phyloP scores from a whole-genome alignment of 2,329 filamentous ascomycete species.

The Aspergillus nomiae region DNA sequence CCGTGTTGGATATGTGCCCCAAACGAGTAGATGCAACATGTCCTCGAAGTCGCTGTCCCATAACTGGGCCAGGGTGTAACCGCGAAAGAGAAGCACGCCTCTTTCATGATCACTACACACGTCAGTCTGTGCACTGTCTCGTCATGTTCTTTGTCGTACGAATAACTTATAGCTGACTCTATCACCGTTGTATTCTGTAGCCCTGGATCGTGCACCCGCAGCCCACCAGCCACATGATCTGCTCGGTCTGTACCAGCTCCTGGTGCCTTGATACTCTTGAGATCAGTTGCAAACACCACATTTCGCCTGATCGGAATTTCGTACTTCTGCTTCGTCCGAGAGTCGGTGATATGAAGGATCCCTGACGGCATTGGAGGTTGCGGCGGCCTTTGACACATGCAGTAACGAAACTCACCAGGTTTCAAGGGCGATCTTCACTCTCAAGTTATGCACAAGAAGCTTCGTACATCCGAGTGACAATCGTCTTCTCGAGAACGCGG shows the following conservation, averaged over 20 bases:
- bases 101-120: constrained; percentile 29
- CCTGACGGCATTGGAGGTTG: constrained; percentile 17
- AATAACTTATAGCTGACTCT: constrained; percentile 33
- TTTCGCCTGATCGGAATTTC: constrained; percentile 33
- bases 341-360: constrained; percentile 28
- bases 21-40: constrained; percentile 34
- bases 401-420: background rate
- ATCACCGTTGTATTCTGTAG: constrained; percentile 36
- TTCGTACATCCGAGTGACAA: background rate
- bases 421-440: background rate
- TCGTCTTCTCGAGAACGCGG: background rate
- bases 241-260: constrained; percentile 16
- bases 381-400: background rate
- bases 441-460: background rate
- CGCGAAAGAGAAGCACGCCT: constrained; percentile 32
- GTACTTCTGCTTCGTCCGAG: constrained; percentile 30
- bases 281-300: constrained; percentile 28
- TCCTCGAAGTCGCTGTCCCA: constrained; percentile 36
- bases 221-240: constrained; percentile 28
- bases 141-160: constrained; percentile 21
- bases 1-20: constrained; percentile 30
- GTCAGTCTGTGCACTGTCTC: background rate
- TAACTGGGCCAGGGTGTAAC: constrained; percentile 32
- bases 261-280: constrained; percentile 30
- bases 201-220: constrained; percentile 38